phyloP scores from a whole-genome alignment of 805 yeast genomes.

The Saturnispora mendoncae region DNA sequence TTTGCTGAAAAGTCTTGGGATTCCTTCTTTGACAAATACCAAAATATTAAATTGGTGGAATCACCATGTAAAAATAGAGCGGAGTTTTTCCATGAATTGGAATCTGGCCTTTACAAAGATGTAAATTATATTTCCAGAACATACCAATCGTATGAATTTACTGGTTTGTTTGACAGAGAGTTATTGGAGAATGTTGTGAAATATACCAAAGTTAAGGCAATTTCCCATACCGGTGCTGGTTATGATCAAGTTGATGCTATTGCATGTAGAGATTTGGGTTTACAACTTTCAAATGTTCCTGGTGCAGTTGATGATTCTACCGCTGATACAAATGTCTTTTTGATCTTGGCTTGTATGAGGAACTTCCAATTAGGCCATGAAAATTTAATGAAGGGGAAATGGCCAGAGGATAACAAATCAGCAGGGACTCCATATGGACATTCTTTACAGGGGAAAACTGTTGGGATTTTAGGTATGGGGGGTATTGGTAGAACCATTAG shows the following conservation, averaged over 20 bases:
- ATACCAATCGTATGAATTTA: conserved; percentile 29
- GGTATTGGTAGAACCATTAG: conserved; percentile 82
- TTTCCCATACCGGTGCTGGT: conserved; percentile 49
- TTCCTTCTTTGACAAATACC: conserved; percentile 21
- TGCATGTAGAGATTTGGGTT: conserved; percentile 31
- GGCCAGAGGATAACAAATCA: conserved; percentile 38
- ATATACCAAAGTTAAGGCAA: conserved; percentile 30
- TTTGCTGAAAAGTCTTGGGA: conserved; percentile 61
- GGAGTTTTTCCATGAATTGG: conserved; percentile 34
- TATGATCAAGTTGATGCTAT: conserved; percentile 43
- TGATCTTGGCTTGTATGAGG: conserved; percentile 43
- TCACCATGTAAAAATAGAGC: conserved; percentile 33
- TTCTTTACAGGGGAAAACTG: conserved; percentile 64
- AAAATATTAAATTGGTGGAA: conserved; percentile 37
- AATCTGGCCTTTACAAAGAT: conserved; percentile 29
- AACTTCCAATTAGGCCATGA: conserved; percentile 54
- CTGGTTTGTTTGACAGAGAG: conserved; percentile 39
- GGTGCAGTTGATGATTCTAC: conserved; percentile 46
- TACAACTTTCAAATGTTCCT: conserved; percentile 47
- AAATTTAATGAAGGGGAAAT: conserved; percentile 47
- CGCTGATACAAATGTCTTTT: conserved; percentile 48
- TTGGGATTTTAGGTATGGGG: conserved; percentile 83
- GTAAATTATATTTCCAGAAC: conserved; percentile 36
- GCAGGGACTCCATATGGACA: conserved; percentile 57
- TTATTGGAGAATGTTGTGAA: conserved; percentile 29